Percentiles rank a stretch among this genome's conserved stretches.
These are phyloP conservation scores for Litsea cubeba DNA, from an alignment of 164 flowering plant species.

Conservation along the genomic window DNA sequence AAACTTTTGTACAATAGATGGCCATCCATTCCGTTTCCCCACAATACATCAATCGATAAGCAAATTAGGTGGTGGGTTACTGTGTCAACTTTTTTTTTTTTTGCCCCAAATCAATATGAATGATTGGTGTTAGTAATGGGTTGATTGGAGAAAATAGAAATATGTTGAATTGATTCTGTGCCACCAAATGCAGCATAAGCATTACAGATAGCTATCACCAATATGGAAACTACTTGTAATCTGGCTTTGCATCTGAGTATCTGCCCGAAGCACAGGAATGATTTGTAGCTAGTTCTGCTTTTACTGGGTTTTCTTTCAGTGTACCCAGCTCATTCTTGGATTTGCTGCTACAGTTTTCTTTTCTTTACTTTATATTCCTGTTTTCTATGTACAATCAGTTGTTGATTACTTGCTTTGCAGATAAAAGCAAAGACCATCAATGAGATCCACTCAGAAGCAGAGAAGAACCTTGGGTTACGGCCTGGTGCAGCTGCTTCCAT, in stretches of 20 bases:
- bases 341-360: neutral
- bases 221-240: neutral
- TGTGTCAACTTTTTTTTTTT: too few relatives aligned
- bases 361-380: neutral
- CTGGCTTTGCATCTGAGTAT: neutral
- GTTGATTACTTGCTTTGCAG: slow-evolving; percentile 25
- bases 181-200: too few relatives aligned
- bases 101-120: neutral
- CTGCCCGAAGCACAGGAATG: too few relatives aligned
- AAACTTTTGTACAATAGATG: too few relatives aligned
- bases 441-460: slow-evolving; percentile 95
- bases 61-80: neutral
- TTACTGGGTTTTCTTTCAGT: too few relatives aligned
- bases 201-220: too few relatives aligned
- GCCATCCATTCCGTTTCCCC: too few relatives aligned
- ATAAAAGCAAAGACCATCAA: slow-evolving; percentile 88
- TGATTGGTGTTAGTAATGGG: neutral
- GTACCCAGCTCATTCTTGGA: too few relatives aligned
- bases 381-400: neutral
- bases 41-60: too few relatives aligned
- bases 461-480: slow-evolving; percentile 78
- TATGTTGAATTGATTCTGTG: neutral
- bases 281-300: too few relatives aligned
- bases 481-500: slow-evolving; percentile 88
- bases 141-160: too few relatives aligned